Evolutionary conservation across 2,329 filamentous ascomycete species (phyloP), one percentile per base, ranked within the genome.

Genomic region (Calonectria leucothoes): DNA sequence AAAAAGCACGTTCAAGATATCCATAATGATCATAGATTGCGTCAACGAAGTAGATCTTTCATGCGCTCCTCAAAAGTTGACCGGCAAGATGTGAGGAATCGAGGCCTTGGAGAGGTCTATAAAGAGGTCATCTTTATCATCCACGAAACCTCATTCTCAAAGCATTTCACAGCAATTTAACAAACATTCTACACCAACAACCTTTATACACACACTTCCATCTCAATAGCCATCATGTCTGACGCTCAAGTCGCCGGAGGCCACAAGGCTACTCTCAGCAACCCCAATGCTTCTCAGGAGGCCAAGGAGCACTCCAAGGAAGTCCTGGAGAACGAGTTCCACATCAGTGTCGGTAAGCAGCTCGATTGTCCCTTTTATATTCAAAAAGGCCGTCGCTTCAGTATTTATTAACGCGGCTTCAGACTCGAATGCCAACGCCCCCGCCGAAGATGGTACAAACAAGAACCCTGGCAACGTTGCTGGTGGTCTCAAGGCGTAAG

Each of bases 201-300:
- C 25, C 61, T 27, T 45, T 1, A n/a, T 14, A 20, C 20, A 14
- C 52, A 35, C 25, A 55, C 31, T 20, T 67, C 35, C 23, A 42
- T 6, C 23, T 39, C 45, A 45, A 48, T 31, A 25, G 82, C 74
- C 82, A 87, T 76, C 49, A 89, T 89, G 87, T 82, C 87, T 83
- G 85, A 88, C 76, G 85, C 87, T 82, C 88, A 90, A 75, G 79
- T 90, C 75, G 86, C 88, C 76, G 88, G 88, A 72, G 89, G 89
- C 82, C 89, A 91, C 87, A 91, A 92, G 86, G 89, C 89, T 71
- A 89, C 87, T 80, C 78, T 91, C 74, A 88, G 87, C 81, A 91
- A 91, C 84, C 88, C 89, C 76, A 89, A 90, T 81, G 87, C 86
- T 69, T 90, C 89, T 0, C 80, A 89, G 65, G 88, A 90, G 81